Evolutionary conservation across 805 yeast species (phyloP), one percentile per base, ranked within the genome.

Genomic region (Metschnikowia sp.): DNA sequence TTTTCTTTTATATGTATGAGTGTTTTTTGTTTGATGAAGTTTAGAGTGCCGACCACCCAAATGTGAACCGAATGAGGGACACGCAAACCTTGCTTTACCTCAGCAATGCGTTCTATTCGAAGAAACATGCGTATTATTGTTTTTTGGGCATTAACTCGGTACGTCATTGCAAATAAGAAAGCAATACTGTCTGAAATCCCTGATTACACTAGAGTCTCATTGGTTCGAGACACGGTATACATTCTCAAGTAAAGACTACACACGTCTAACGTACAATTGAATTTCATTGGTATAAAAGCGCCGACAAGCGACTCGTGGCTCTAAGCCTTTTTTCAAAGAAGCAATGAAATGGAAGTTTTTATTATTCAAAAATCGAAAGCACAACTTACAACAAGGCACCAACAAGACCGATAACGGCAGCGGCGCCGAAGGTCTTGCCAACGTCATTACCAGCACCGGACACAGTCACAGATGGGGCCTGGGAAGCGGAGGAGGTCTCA

Each of bases 381-480:
- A 22, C 26, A 22, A 22, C 49, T 48, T 55, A 55, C 47, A 55
- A 48, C 58, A 55, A 55, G 53, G 67, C 74, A 58, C 71, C 78
- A 33, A 67, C 61, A 22, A 73, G 57, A 43, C 75, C 77, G 48
- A 66, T 66, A 12, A 69, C 52, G 50, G 70, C 68, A 42, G 73
- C 75, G 32, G 74, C 74, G 40, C 69, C 70, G 45, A 70, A 47
- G 28, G 64, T 58, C 37, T 58, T 53, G 46, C 65, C 70, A 28
- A 43, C 35, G 31, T 59, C 65, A 51, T 51, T 55, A 35, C 52
- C 63, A 30, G 58, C 61, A 42, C 45, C 63, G 36, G 62, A 32
- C 15, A 32, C 13, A 55, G 66, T 55, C 57, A 49, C 53, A 64
- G 57, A 60, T 59, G 66, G 65, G 29, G 33, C 3, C 37, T 31